Evolutionary conservation across 2,329 filamentous ascomycete species (phyloP).

Genomic region (Verticillium isaacii): DNA sequence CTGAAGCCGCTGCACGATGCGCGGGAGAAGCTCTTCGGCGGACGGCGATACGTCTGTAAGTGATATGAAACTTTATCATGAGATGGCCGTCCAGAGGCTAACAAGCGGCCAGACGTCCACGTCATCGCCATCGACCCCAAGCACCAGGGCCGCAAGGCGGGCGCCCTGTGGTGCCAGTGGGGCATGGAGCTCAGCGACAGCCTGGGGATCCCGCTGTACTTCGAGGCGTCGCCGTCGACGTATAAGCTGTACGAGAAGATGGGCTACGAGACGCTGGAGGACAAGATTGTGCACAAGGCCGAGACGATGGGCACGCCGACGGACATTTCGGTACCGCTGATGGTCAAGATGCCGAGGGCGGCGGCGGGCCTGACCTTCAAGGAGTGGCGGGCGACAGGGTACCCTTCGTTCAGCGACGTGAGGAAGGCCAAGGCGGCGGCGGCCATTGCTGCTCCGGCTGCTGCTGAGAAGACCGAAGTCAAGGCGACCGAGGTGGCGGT

Average conservation of each 20-base stretch:
- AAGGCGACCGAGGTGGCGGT: slow-evolving; percentile 8
- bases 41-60: slow-evolving; percentile 35
- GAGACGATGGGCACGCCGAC: slow-evolving; percentile 25
- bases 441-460: slow-evolving; percentile 1
- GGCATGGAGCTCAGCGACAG: slow-evolving; percentile 30
- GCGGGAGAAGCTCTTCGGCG: slow-evolving; percentile 34
- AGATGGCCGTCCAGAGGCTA: neutral
- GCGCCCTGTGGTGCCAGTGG: slow-evolving; percentile 34
- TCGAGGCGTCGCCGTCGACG: slow-evolving; percentile 39
- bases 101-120: slow-evolving; percentile 25
- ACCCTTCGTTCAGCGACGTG: slow-evolving; percentile 9
- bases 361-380: slow-evolving; percentile 26
- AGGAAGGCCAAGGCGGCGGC: slow-evolving; percentile 2
- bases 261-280: slow-evolving; percentile 35
- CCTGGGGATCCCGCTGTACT: slow-evolving; percentile 34
- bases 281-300: slow-evolving; percentile 32
- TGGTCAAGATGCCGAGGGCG: slow-evolving; percentile 34
- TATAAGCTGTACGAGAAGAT: slow-evolving; percentile 38
- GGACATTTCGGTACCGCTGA: slow-evolving; percentile 33
- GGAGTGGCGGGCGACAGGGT: slow-evolving; percentile 22
- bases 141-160: slow-evolving; percentile 36
- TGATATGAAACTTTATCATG: slow-evolving; percentile 6
- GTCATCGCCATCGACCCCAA: slow-evolving; percentile 39
- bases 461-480: slow-evolving; percentile 2
- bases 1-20: slow-evolving; percentile 35